Evolutionary conservation across 257 asterid species (phyloP).

Genomic region (Cruciata laevipes): DNA sequence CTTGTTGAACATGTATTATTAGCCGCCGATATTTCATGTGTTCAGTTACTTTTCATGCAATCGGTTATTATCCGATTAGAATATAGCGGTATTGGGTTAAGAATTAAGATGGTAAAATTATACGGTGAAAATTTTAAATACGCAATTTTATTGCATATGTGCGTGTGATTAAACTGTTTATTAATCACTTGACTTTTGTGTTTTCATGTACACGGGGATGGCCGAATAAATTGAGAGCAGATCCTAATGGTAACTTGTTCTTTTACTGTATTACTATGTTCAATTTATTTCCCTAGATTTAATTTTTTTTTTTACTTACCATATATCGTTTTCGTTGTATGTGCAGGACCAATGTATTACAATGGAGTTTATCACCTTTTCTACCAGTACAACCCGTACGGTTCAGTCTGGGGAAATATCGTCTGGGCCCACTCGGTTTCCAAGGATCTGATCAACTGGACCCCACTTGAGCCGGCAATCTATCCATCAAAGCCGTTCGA

Average conservation of each 20-base stretch:
- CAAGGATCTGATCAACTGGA: constrained; percentile 59
- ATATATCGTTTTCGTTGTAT: too few relatives aligned
- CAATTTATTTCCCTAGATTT: too few relatives aligned
- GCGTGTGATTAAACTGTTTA: too few relatives aligned
- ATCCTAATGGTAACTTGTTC: constrained; percentile 32
- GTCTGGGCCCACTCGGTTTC: constrained; percentile 84
- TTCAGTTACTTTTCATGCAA: too few relatives aligned
- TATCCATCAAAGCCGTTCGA: constrained; percentile 60
- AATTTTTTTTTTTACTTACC: too few relatives aligned
- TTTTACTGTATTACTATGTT: background rate
- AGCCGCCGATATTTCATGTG: too few relatives aligned
- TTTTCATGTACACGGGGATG: constrained; percentile 15
- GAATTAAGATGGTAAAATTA: too few relatives aligned
- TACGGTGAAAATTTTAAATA: too few relatives aligned
- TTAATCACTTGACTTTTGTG: background rate
- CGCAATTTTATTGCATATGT: too few relatives aligned
- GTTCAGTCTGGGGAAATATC: constrained; percentile 72
- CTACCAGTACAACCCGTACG: constrained; percentile 68
- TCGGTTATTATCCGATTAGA: too few relatives aligned
- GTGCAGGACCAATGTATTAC: constrained; percentile 63
- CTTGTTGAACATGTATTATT: too few relatives aligned
- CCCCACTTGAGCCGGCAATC: constrained; percentile 37
- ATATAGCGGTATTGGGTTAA: too few relatives aligned
- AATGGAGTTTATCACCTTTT: constrained; percentile 68
- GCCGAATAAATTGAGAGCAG: constrained; percentile 19